Evolutionary conservation across 768 basidiomycete species (phyloP).

Genomic region (Pleurotus tuber-regium): DNA sequence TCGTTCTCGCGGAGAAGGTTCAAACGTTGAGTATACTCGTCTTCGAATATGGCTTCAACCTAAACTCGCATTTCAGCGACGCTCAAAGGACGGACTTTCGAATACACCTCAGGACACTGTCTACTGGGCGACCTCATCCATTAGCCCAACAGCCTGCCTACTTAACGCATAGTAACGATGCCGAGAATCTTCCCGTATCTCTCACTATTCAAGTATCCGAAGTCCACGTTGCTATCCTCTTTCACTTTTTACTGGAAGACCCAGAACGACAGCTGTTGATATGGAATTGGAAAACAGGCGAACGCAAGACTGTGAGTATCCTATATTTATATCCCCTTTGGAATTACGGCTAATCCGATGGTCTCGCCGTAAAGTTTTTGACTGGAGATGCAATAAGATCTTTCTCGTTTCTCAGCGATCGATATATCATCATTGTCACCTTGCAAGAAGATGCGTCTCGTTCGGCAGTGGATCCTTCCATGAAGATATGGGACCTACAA

Average conservation of each 20-base stretch:
- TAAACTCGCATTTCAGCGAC: background rate
- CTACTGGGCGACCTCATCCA: slow-evolving; percentile 45
- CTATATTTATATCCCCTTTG: slow-evolving; percentile 4
- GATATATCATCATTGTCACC: slow-evolving; percentile 34
- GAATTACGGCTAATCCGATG: background rate
- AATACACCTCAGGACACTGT: slow-evolving; percentile 45
- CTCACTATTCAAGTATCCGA: slow-evolving; percentile 56
- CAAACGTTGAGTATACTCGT: background rate
- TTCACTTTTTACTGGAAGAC: slow-evolving; percentile 26
- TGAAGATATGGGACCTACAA: slow-evolving; percentile 4
- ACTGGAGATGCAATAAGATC: slow-evolving; percentile 32
- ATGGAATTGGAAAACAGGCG: slow-evolving; percentile 69
- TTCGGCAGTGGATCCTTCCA: slow-evolving; percentile 14
- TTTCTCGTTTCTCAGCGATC: slow-evolving; percentile 41
- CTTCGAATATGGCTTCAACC: background rate
- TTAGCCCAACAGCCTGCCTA: slow-evolving; percentile 32
- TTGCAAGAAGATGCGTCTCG: slow-evolving; percentile 31
- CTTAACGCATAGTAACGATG: slow-evolving; percentile 26
- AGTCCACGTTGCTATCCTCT: slow-evolving; percentile 50
- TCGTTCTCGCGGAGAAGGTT: slow-evolving; percentile 43
- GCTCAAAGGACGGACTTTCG: slow-evolving; percentile 17
- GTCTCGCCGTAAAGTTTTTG: slow-evolving; percentile 18
- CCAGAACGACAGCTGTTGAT: slow-evolving; percentile 46
- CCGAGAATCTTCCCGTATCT: slow-evolving; percentile 22
- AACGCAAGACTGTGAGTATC: slow-evolving; percentile 44